Conservation (phyloP, 2,329 filamentous ascomycete species). For the Pleoardoris graminearum region DNA sequence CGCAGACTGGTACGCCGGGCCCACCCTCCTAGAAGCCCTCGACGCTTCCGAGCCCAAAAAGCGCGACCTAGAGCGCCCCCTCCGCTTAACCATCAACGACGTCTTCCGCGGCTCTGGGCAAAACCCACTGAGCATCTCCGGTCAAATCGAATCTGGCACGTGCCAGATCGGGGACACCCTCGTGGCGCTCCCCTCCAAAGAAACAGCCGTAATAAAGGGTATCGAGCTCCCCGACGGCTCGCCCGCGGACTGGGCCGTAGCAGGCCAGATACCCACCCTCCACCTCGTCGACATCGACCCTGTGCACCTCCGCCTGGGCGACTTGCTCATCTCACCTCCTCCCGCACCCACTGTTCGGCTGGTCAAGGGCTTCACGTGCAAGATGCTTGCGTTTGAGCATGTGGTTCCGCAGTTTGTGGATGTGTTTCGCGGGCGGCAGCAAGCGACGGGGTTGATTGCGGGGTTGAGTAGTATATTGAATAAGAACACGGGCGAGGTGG, state of each 20-base stretch:
- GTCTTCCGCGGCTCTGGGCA: conserved; percentile 79
- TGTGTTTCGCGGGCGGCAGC: conserved; percentile 81
- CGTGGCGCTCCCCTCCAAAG: conserved; percentile 76
- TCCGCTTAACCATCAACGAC: conserved; percentile 86
- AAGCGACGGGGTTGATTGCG: conserved; percentile 74
- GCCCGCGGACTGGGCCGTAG: conserved; percentile 83
- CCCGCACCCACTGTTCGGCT: conserved; percentile 68
- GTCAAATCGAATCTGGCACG: conserved; percentile 81
- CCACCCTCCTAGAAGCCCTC: conserved; percentile 79
- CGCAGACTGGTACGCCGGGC: conserved; percentile 76
- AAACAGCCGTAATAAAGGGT: conserved; percentile 79
- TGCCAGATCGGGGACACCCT: conserved; percentile 83
- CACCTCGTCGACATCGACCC: conserved; percentile 84
- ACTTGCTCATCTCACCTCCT: conserved; percentile 78
- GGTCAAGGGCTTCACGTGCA: conserved; percentile 74
- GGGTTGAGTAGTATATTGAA: conserved; percentile 75
- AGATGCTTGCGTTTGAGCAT: conserved; percentile 87
- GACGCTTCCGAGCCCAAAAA: conserved; percentile 77
- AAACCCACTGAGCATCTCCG: conserved; percentile 81
- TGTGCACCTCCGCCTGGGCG: conserved; percentile 74
- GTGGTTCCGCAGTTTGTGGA: conserved; percentile 88
- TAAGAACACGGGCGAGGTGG: conserved; percentile 72
- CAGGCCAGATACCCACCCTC: conserved; percentile 85
- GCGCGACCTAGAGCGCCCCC: conserved; percentile 73
- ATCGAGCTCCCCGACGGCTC: conserved; percentile 73